Evolutionary conservation across 1,284 basidiomycete species (phyloP).

Genomic region (Boletus sp.): DNA sequence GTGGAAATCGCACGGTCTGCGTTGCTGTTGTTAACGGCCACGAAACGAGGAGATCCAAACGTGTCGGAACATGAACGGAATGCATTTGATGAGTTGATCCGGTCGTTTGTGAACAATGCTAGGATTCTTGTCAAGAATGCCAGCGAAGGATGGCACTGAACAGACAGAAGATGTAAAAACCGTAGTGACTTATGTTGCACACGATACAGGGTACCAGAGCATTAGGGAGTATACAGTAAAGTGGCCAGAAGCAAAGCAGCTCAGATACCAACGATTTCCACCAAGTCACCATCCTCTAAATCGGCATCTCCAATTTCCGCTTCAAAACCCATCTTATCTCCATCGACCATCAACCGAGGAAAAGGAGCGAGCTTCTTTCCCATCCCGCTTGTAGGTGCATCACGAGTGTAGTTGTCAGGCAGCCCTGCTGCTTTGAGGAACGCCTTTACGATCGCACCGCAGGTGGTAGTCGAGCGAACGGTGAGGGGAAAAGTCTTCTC

Average conservation of each 20-base stretch:
- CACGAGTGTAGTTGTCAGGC: conserved; percentile 46
- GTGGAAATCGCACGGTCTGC: conserved; percentile 64
- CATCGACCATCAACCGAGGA: conserved; percentile 60
- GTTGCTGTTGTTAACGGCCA: conserved; percentile 55
- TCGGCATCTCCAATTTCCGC: conserved; percentile 59
- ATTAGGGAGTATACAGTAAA: conserved; percentile 16
- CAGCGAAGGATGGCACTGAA: conserved; percentile 37
- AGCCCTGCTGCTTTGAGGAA: conserved; percentile 64
- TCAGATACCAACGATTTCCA: conserved; percentile 66
- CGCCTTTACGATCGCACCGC: conserved; percentile 65
- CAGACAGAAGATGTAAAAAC: background rate
- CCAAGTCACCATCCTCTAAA: conserved; percentile 71
- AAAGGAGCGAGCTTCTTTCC: conserved; percentile 30
- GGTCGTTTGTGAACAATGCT: conserved; percentile 80
- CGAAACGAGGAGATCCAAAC: conserved; percentile 54
- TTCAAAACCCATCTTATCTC: conserved; percentile 57
- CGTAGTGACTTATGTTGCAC: conserved; percentile 8
- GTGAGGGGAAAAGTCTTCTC: conserved; percentile 55
- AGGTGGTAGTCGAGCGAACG: conserved; percentile 70
- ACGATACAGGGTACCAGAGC: conserved; percentile 7
- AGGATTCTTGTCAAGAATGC: conserved; percentile 71
- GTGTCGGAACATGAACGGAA: conserved; percentile 58
- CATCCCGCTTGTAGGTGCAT: conserved; percentile 29
- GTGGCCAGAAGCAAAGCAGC: conserved; percentile 3
- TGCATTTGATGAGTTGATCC: conserved; percentile 75